Conservation (phyloP, 2,329 filamentous ascomycete genomes). For the Aureobasidium vineae region DNA sequence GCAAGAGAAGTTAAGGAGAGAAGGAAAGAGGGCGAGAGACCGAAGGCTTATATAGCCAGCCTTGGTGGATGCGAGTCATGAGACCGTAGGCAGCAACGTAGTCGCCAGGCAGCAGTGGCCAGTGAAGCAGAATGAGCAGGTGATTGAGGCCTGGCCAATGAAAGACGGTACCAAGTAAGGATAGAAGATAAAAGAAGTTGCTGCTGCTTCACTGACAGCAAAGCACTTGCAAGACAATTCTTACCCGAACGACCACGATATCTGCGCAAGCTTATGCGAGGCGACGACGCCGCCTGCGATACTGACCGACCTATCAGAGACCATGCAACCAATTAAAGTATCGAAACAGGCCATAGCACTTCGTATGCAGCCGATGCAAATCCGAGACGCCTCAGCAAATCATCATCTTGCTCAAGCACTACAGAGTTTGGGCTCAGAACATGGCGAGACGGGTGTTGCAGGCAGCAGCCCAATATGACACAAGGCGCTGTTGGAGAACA, state of each 20-base stretch:
- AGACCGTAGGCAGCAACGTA: not conserved
- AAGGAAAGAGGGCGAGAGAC: not conserved
- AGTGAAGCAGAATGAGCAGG: not conserved
- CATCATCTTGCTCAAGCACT: not conserved
- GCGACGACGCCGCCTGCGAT: not conserved
- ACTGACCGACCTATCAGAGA: not conserved
- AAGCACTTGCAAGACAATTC: not conserved
- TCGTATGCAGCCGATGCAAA: not conserved
- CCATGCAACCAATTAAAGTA: not conserved
- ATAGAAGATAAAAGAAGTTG: not conserved
- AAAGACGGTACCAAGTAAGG: not conserved
- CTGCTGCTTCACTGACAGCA: not conserved
- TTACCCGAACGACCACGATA: not conserved
- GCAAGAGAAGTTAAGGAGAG: not conserved
- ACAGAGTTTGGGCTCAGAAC: not conserved
- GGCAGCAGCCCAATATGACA: not conserved
- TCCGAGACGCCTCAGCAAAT: not conserved
- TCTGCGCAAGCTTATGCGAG: constrained; percentile 7
- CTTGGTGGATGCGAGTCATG: not conserved
- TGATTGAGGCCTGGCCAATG: not conserved
- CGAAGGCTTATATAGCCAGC: not conserved
- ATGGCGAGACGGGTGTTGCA: not conserved
- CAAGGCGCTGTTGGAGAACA: not conserved
- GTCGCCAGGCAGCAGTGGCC: not conserved
- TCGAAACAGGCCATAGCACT: not conserved